phyloP scores from a whole-genome alignment of 495 filamentous ascomycete genomes.

The Astrocystis sublimbata region DNA sequence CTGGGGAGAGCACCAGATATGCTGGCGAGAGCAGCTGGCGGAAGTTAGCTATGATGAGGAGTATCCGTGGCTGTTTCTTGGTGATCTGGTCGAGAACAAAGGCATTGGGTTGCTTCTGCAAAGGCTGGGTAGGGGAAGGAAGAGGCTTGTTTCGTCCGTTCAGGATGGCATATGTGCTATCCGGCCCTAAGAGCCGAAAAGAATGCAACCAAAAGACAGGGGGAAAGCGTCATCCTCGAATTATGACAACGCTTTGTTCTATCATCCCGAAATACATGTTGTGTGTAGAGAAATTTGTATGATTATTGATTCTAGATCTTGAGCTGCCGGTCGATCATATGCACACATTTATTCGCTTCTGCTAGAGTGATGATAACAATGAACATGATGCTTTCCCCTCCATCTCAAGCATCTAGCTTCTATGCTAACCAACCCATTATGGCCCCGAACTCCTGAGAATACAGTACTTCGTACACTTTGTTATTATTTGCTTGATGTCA shows the following conservation, averaged over 20 bases:
- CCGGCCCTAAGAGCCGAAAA: too few species aligned
- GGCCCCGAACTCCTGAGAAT: constrained; percentile 29
- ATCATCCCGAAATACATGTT: not conserved
- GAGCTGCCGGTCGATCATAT: constrained; percentile 24
- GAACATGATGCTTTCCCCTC: constrained; percentile 16
- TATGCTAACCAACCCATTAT: constrained; percentile 27
- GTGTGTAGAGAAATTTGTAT: not conserved
- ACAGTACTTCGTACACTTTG: constrained; percentile 30
- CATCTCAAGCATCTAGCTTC: constrained; percentile 23
- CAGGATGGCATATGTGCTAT: too few species aligned
- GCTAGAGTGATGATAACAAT: constrained; percentile 2
- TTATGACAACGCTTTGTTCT: not conserved
- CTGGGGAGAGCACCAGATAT: too few species aligned
- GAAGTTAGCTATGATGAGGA: too few species aligned
- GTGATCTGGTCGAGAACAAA: too few species aligned
- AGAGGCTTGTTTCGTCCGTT: too few species aligned
- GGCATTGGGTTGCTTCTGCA: too few species aligned
- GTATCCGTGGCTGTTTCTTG: too few species aligned
- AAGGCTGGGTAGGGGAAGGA: too few species aligned
- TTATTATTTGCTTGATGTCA: constrained; percentile 21
- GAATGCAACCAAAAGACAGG: too few species aligned
- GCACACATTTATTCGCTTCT: constrained; percentile 28
- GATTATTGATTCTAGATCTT: constrained; percentile 19
- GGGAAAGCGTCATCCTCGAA: too few species aligned
- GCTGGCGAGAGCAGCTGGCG: too few species aligned